Base-by-base conservation (phyloP, 495 filamentous ascomycete species). In the Penicillium coprophilum region DNA sequence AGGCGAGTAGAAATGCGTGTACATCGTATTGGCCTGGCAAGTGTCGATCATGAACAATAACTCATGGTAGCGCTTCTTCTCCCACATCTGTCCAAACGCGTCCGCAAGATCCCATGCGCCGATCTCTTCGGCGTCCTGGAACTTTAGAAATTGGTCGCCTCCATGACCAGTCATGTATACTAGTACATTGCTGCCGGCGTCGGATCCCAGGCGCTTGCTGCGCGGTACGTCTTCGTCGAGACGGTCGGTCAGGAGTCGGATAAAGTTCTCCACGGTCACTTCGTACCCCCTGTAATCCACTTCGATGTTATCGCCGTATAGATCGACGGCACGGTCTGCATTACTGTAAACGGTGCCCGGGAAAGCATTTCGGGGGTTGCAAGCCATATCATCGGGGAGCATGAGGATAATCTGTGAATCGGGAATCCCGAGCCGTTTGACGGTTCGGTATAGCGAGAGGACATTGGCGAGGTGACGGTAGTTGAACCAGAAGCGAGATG, bases 401-500 rank as follows among this genome's bases (percentile, higher is more conserved):
- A 98, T 97, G 55, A 98, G 86, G 70, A 98, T 97, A 72, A 98
- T 98, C 67, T 98, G 95, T 19, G 91, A 96, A 72, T 98, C 94
- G 45, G 94, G 94, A 62, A 98, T 98, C 47, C 94, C 94, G 39
- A 98, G 86, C 19, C 94, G 89, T 77, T 98, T 98, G 53, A 98
- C 94, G 62, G 95, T 97, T 63, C 94, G 91, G 78, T 98, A 98
- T 49, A 98, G 84, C 48, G 94, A 97, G 48, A 98, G 86, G 48
- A 96, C 92, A 79, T 98, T 98, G 67, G 95, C 93, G 36, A 98
- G 85, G 67, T 98, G 94, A 40, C 94, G 89, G 77, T 98, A 98
- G 77, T 98, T 98, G 84, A 98, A 98, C 94, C 94, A 98, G 79
- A 98, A 98, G 54, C 94, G 88, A 8, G 95, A 97, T n/a, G 94